Evolutionary conservation across 257 asterid species (phyloP), one percentile per base, ranked within the genome.

Genomic region (Rauvolfia tetraphylla): DNA sequence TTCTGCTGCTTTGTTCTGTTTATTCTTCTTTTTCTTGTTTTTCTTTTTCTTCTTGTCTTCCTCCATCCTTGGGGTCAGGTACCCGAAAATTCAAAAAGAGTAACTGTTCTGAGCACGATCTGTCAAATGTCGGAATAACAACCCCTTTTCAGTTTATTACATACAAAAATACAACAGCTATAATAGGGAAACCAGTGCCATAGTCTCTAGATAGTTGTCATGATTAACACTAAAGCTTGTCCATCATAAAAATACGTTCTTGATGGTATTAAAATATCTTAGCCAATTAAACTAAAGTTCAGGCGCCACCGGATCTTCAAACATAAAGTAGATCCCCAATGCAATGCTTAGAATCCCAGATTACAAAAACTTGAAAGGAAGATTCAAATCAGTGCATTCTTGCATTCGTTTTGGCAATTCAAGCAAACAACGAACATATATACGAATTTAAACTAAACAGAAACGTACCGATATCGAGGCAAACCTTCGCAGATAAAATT

Each of bases 1-100:
- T 67, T 88, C 95, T 51, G 81, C 68, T 27, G 68, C 78, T 68
- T 78, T 88, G 71, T 81, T 80, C 69, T 86, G 93, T 84, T 81
- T 80, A 72, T 86, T 89, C 83, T 89, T 92, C 85, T 89, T 92
- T 85, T 89, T 92, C 83, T 87, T 90, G 76, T 76, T 92, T 76
- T 78, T 89, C 82, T 80, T 90, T 85, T 87, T 90, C 85, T 78
- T 90, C 88, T 86, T 84, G 66, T 85, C 93, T 65, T 84, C 90
- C 81, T 86, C 93, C 82, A 79, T 79, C 61, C 38, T 59, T 15
- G 68, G 44, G 70, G 3, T 44, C 71, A 62, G 41, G 12, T 29
- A n/a, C 34, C 18, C 56, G 54, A 46, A 41, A 18, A 79, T 72
- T 65, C 63, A 58, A 42, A 23, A 20, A 31, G 22, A 23, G 44